Percentiles rank a stretch among this genome's conserved stretches.
phyloP scores from a whole-genome alignment of 2,329 filamentous ascomycete genomes.

The Phialocephala sp. region DNA sequence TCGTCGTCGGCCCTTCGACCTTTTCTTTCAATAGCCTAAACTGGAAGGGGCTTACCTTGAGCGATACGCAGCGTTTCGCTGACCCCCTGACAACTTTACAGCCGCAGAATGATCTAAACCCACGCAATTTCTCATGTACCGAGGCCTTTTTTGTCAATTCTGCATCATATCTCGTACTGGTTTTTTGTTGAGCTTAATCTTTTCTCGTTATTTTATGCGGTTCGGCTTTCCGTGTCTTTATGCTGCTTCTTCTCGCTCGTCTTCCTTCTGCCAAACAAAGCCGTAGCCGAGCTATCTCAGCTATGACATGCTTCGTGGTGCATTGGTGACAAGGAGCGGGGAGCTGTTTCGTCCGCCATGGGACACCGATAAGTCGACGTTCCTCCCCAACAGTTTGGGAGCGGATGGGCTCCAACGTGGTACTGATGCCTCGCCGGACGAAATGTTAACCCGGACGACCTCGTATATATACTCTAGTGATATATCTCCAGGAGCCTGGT shows the following conservation, averaged over 20 bases:
- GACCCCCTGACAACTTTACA: background rate
- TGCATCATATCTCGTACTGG: background rate
- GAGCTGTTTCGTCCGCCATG: background rate
- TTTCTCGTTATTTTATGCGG: background rate
- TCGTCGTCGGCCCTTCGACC: background rate
- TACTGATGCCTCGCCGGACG: background rate
- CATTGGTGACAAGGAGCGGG: background rate
- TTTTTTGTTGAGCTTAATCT: background rate
- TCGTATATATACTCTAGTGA: background rate
- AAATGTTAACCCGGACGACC: background rate
- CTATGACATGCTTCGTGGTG: background rate
- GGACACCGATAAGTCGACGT: background rate
- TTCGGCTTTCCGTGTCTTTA: background rate
- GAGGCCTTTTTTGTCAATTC: background rate
- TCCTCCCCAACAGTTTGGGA: background rate
- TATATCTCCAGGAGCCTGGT: background rate
- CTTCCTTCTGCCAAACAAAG: background rate
- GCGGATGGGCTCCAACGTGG: background rate
- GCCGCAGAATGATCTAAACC: background rate
- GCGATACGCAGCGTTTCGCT: conserved; percentile 1
- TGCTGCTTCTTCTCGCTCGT: background rate
- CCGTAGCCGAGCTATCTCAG: background rate
- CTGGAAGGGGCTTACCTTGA: background rate
- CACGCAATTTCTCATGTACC: background rate
- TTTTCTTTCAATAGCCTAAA: background rate